Conservation (phyloP, 257 asterid species). For the Salvia hispanica region DNA sequence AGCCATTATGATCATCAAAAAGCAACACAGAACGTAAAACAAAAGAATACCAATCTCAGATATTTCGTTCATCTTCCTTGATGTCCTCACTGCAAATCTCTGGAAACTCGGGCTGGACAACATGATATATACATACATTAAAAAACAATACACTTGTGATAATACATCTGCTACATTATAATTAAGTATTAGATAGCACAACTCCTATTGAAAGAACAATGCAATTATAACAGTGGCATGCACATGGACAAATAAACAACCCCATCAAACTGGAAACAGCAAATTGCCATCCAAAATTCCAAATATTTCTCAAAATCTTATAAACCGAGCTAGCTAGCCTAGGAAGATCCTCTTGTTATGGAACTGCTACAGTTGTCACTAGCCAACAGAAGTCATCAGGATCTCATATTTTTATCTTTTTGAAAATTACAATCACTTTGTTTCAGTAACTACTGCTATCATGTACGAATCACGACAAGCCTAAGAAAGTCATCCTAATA, state of each 20-base stretch:
- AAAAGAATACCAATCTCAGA: constrained; percentile 48
- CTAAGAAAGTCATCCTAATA: constrained; percentile 13
- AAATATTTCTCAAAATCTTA: neutral
- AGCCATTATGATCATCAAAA: constrained; percentile 15
- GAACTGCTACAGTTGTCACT: constrained; percentile 17
- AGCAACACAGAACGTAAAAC: neutral
- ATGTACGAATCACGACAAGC: constrained; percentile 25
- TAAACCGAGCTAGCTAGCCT: constrained; percentile 3
- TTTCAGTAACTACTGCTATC: neutral
- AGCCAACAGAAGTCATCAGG: constrained; percentile 7
- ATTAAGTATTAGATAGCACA: no score
- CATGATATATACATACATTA: neutral
- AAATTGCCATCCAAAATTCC: neutral
- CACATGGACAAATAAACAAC: neutral
- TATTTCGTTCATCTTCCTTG: constrained; percentile 58
- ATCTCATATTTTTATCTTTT: neutral
- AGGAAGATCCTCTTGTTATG: neutral
- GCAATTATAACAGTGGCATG: neutral
- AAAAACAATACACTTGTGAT: constrained; percentile 8
- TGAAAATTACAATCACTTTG: neutral
- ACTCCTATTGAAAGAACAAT: neutral
- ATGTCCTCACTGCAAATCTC: constrained; percentile 86
- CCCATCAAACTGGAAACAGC: constrained; percentile 2
- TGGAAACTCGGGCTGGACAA: constrained; percentile 61
- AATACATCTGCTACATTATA: constrained; percentile 28